phyloP scores from a whole-genome alignment of 805 yeast genomes.

The Candida oleophila region DNA sequence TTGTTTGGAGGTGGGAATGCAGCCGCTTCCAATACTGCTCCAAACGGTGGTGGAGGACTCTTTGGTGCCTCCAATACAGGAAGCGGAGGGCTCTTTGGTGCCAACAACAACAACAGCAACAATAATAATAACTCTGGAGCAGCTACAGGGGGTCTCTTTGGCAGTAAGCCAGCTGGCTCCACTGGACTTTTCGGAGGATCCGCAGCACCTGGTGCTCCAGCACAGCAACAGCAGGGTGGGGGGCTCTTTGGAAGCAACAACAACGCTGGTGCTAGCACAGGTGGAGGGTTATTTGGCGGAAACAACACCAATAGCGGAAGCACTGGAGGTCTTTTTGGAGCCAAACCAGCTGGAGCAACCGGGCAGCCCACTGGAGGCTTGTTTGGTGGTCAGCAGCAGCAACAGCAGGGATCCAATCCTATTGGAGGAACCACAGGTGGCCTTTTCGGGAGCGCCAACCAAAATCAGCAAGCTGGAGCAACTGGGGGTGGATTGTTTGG shows the following conservation, averaged over 20 bases:
- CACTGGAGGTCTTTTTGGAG: conserved; percentile 14
- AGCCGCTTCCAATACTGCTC: conserved; percentile 3
- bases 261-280: conserved; percentile 9
- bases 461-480: background rate
- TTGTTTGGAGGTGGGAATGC: conserved; percentile 14
- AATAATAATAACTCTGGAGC: too few relatives aligned
- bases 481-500: conserved; percentile 7
- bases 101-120: conserved; percentile 2
- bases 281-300: conserved; percentile 14
- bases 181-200: conserved; percentile 23
- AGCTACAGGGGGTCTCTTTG: conserved; percentile 14
- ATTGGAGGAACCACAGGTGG: background rate
- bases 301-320: background rate
- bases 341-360: conserved; percentile 1
- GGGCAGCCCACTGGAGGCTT: conserved; percentile 5
- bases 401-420: conserved; percentile 5
- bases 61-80: background rate
- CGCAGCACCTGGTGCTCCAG: background rate
- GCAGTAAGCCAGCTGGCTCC: conserved; percentile 12
- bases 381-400: conserved; percentile 7
- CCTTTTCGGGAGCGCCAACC: conserved; percentile 7
- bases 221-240: conserved; percentile 5
- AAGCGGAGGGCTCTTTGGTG: conserved; percentile 13
- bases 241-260: conserved; percentile 23
- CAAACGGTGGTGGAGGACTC: too few relatives aligned